phyloP scores from a whole-genome alignment of 1,284 basidiomycete species.

The Cutaneotrichosporon sp. region DNA sequence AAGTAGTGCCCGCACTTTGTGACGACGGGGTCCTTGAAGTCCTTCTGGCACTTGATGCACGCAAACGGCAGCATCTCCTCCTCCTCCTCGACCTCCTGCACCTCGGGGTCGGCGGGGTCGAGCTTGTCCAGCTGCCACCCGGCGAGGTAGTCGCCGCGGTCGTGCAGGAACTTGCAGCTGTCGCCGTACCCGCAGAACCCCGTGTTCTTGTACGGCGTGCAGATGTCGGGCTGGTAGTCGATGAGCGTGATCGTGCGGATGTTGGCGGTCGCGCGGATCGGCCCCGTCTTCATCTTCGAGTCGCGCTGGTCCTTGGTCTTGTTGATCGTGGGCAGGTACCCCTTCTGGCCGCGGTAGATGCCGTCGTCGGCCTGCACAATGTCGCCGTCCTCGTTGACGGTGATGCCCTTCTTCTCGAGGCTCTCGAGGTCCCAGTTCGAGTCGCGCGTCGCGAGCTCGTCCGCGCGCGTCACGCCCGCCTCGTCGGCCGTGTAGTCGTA shows the following conservation, averaged over 20 bases:
- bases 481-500: conserved; percentile 58
- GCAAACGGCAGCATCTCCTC: conserved; percentile 94
- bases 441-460: conserved; percentile 52
- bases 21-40: conserved; percentile 91
- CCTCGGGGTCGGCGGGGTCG: conserved; percentile 53
- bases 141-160: conserved; percentile 77
- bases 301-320: conserved; percentile 69
- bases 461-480: conserved; percentile 33
- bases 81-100: conserved; percentile 64
- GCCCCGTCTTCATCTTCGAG: conserved; percentile 85
- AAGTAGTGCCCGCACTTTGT: conserved; percentile 98
- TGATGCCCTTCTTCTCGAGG: conserved; percentile 30
- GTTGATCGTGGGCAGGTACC: conserved; percentile 79
- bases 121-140: conserved; percentile 92
- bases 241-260: conserved; percentile 93
- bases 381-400: conserved; percentile 54
- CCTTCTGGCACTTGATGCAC: conserved; percentile 92
- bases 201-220: conserved; percentile 99
- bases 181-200: conserved; percentile 99
- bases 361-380: conserved; percentile 66
- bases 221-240: conserved; percentile 99
- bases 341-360: conserved; percentile 79
- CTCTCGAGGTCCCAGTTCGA: conserved; percentile 56
- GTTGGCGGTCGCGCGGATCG: conserved; percentile 75
- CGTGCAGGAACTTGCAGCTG: conserved; percentile 94